These are phyloP conservation scores for Russula ochroleuca DNA, from an alignment of 768 basidiomycete species.

Conservation along the genomic window DNA sequence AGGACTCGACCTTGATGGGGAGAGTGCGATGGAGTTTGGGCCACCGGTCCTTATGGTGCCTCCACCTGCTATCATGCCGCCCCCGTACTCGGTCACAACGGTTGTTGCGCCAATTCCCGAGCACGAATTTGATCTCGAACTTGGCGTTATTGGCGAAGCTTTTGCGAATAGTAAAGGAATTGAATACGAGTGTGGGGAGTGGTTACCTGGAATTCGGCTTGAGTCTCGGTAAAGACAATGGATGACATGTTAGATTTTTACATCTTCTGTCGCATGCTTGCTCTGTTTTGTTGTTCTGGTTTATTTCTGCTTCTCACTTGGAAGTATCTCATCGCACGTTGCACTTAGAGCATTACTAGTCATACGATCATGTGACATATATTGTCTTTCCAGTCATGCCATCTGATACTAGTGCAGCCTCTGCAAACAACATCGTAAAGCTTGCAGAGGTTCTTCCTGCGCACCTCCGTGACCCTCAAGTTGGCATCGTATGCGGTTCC, in stretches of 20 bases:
- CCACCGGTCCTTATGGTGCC: slow-evolving; percentile 24
- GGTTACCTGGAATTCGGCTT: slow-evolving; percentile 26
- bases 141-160: slow-evolving; percentile 26
- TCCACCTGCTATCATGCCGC: slow-evolving; percentile 21
- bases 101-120: slow-evolving; percentile 24
- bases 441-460: slow-evolving; percentile 33
- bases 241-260: neutral
- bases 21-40: slow-evolving; percentile 9
- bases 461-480: slow-evolving; percentile 50
- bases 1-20: slow-evolving; percentile 12
- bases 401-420: slow-evolving; percentile 24
- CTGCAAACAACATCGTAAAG: slow-evolving; percentile 33
- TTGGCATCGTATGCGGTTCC: slow-evolving; percentile 86
- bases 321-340: slow-evolving; percentile 12
- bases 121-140: slow-evolving; percentile 31
- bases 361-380: slow-evolving; percentile 4
- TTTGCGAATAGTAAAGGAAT: slow-evolving; percentile 7
- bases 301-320: neutral
- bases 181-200: slow-evolving; percentile 24
- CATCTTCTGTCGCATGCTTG: slow-evolving; percentile 7
- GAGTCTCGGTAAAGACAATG: slow-evolving; percentile 11
- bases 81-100: slow-evolving; percentile 22
- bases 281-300: slow-evolving; percentile 9
- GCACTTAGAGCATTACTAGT: slow-evolving; percentile 18
- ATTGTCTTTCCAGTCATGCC: neutral